Percentiles rank a stretch among this genome's conserved stretches.
Conservation (phyloP, 495 filamentous ascomycete genomes). For the Polyplosphaeria fusca region DNA sequence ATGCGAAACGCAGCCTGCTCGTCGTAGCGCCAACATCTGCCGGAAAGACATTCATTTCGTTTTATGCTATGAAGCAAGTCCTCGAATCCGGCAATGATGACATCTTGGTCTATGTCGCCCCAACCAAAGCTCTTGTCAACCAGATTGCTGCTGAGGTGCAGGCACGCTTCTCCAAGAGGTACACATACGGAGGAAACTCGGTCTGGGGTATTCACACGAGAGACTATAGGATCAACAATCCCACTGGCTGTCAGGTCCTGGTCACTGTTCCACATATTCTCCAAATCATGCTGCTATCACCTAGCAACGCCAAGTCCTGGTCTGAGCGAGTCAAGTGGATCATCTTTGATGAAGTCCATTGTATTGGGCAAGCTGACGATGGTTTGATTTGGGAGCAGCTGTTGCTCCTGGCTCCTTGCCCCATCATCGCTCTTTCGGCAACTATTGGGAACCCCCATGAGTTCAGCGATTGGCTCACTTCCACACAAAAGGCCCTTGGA, state of each 20-base stretch:
- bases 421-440: slow-evolving; percentile 75
- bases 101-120: slow-evolving; percentile 73
- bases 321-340: slow-evolving; percentile 63
- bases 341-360: slow-evolving; percentile 85
- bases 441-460: slow-evolving; percentile 73
- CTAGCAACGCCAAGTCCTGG: slow-evolving; percentile 66
- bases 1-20: slow-evolving; percentile 64
- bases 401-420: slow-evolving; percentile 68
- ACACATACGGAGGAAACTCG: slow-evolving; percentile 54
- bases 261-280: slow-evolving; percentile 76
- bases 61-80: slow-evolving; percentile 78
- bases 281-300: slow-evolving; percentile 72
- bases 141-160: slow-evolving; percentile 75
- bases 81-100: slow-evolving; percentile 63
- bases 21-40: slow-evolving; percentile 76
- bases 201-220: slow-evolving; percentile 79
- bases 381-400: slow-evolving; percentile 81
- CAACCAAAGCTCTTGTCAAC: slow-evolving; percentile 79
- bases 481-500: slow-evolving; percentile 56
- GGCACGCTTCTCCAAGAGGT: slow-evolving; percentile 64
- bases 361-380: slow-evolving; percentile 72
- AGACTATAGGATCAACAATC: slow-evolving; percentile 68
- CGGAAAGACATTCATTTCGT: slow-evolving; percentile 60
- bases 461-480: slow-evolving; percentile 64
- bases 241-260: slow-evolving; percentile 67